These are phyloP conservation scores for Colletotrichum agaves DNA, from an alignment of 2,329 filamentous ascomycete species.

Conservation along the genomic window DNA sequence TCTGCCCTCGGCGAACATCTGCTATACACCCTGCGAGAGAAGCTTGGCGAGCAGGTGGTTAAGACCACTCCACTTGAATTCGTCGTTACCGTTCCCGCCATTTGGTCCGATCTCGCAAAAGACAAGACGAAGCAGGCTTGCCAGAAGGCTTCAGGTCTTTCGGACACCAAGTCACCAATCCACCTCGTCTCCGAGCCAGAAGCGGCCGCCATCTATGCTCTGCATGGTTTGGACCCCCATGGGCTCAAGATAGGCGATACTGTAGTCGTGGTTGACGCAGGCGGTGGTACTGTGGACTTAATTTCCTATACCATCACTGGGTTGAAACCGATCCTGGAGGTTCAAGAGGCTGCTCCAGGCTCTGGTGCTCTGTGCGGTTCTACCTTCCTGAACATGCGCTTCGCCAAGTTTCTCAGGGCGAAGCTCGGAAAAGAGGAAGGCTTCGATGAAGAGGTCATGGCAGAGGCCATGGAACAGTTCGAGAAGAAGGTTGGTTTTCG, in stretches of 20 bases:
- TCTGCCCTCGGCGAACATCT: slow-evolving; percentile 61
- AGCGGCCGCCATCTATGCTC: slow-evolving; percentile 61
- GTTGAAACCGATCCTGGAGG: slow-evolving; percentile 55
- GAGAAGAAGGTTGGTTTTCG: slow-evolving; percentile 49
- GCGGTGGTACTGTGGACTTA: slow-evolving; percentile 64
- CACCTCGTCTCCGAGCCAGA: slow-evolving; percentile 63
- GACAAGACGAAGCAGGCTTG: slow-evolving; percentile 60
- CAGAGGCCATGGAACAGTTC: slow-evolving; percentile 55
- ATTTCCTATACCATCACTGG: slow-evolving; percentile 62
- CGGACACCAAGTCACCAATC: slow-evolving; percentile 47
- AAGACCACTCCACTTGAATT: slow-evolving; percentile 60
- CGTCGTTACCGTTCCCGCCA: slow-evolving; percentile 67
- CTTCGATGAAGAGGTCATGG: slow-evolving; percentile 54
- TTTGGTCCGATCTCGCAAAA: slow-evolving; percentile 67
- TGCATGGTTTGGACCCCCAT: slow-evolving; percentile 55
- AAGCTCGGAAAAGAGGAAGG: slow-evolving; percentile 56
- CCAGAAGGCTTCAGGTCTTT: slow-evolving; percentile 49
- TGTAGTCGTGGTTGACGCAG: slow-evolving; percentile 65
- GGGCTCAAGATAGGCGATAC: slow-evolving; percentile 56
- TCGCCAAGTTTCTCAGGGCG: slow-evolving; percentile 55
- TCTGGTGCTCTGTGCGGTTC: slow-evolving; percentile 62
- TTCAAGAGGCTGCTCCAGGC: slow-evolving; percentile 61
- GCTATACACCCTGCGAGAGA: slow-evolving; percentile 54
- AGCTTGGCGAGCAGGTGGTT: slow-evolving; percentile 55
- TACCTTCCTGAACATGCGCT: slow-evolving; percentile 60